Evolutionary conservation across 768 basidiomycete genomes (phyloP).

Genomic region (Pisolithus marmoratus): DNA sequence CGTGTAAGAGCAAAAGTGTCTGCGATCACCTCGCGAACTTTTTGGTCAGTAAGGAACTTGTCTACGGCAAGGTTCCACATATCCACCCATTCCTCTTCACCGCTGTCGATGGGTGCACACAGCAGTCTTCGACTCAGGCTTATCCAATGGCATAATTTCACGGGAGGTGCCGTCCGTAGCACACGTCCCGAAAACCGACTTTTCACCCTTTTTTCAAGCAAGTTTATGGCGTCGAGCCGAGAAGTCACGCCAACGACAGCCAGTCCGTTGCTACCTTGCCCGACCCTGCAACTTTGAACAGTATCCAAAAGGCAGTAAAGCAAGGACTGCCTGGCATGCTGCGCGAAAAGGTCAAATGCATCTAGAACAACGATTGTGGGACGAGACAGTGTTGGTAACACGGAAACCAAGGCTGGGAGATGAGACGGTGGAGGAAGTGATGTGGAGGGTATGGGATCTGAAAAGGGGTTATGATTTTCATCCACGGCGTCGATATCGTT

Average conservation of each 20-base stretch:
- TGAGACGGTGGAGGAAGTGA: constrained; percentile 62
- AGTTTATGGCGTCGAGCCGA: constrained; percentile 80
- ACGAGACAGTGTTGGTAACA: constrained; percentile 74
- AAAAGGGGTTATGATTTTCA: constrained; percentile 46
- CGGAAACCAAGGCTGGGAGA: constrained; percentile 66
- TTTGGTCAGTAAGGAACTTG: constrained; percentile 46
- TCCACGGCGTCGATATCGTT: constrained; percentile 28
- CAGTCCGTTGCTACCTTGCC: constrained; percentile 56
- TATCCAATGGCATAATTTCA: constrained; percentile 44
- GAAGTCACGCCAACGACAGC: constrained; percentile 85
- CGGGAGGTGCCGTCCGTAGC: constrained; percentile 65
- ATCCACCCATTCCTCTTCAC: constrained; percentile 49
- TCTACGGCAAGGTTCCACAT: constrained; percentile 59
- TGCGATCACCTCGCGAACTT: constrained; percentile 39
- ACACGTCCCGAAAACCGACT: constrained; percentile 94
- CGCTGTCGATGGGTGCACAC: constrained; percentile 17
- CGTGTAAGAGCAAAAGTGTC: constrained; percentile 59
- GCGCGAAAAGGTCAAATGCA: constrained; percentile 88
- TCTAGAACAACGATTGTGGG: constrained; percentile 83
- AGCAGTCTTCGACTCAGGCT: constrained; percentile 45
- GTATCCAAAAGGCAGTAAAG: constrained; percentile 95
- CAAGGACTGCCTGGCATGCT: constrained; percentile 86
- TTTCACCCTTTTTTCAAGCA: constrained; percentile 95
- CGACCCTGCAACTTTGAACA: constrained; percentile 75
- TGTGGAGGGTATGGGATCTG: constrained; percentile 31